Evolutionary conservation across 2,329 filamentous ascomycete genomes (phyloP).

Genomic region (Torrubiella hemipterigena): DNA sequence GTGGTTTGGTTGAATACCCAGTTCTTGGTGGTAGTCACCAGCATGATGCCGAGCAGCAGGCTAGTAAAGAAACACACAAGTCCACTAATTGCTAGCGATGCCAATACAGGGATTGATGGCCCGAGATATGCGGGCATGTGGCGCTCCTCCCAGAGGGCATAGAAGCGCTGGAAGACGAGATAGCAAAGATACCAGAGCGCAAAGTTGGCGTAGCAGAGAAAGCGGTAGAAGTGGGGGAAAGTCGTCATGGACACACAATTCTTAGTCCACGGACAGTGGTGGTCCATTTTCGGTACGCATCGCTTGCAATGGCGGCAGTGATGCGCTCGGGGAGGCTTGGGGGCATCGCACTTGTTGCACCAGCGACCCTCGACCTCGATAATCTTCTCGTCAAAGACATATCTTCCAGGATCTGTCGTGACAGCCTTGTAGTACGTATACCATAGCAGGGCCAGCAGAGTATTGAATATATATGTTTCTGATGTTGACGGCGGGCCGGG

Average conservation of each 20-base stretch:
- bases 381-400: conserved; percentile 27
- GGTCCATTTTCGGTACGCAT: conserved; percentile 73
- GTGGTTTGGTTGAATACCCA: conserved; percentile 63
- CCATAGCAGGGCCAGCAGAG: conserved; percentile 50
- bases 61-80: conserved; percentile 46
- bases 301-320: conserved; percentile 68
- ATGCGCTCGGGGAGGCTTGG: conserved; percentile 67
- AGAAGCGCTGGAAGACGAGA: conserved; percentile 48
- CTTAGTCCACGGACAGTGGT: conserved; percentile 75
- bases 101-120: conserved; percentile 46
- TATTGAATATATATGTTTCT: conserved; percentile 55
- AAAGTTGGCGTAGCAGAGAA: conserved; percentile 57
- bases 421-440: conserved; percentile 55
- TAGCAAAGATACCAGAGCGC: conserved; percentile 50
- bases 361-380: conserved; percentile 34
- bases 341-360: conserved; percentile 65
- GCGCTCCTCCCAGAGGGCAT: conserved; percentile 51
- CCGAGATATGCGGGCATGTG: conserved; percentile 63
- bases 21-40: conserved; percentile 48
- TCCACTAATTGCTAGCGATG: conserved; percentile 47
- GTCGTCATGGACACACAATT: conserved; percentile 78
- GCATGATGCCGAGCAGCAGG: conserved; percentile 52
- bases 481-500: conserved; percentile 45
- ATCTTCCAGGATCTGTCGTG: conserved; percentile 45
- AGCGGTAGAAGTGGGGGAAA: conserved; percentile 72